These are phyloP conservation scores for Iris macrosiphon DNA, from an alignment of 106 monocot species.

Conservation along the genomic window DNA sequence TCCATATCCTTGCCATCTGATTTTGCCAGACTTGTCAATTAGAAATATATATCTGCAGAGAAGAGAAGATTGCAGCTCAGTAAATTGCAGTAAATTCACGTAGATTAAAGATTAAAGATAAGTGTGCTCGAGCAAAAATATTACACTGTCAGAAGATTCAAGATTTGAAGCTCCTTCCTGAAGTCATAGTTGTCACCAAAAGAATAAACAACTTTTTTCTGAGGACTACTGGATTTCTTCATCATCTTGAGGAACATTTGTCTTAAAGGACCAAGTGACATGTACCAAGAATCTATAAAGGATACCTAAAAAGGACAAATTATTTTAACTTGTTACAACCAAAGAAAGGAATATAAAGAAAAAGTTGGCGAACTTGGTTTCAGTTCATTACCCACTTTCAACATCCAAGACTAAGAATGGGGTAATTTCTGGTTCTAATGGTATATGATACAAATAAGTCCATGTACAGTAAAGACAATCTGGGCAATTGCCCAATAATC, in stretches of 20 bases:
- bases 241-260: constrained; percentile 56
- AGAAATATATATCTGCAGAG: constrained; percentile 81
- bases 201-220: constrained; percentile 52
- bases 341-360: too few species aligned
- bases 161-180: constrained; percentile 73
- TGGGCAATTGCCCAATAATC: too few species aligned
- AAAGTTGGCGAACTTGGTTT: too few species aligned
- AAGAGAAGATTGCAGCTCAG: not conserved
- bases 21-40: constrained; percentile 65
- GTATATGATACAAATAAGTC: too few species aligned
- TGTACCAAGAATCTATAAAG: constrained; percentile 76
- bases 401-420: too few species aligned
- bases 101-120: not conserved
- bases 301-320: constrained; percentile 52
- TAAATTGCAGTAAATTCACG: not conserved
- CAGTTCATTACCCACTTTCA: too few species aligned
- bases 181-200: constrained; percentile 95
- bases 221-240: constrained; percentile 55
- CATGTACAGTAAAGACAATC: too few species aligned
- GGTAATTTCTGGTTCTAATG: too few species aligned
- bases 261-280: constrained; percentile 56
- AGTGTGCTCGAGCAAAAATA: not conserved
- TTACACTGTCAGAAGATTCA: constrained; percentile 95
- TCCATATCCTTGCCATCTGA: constrained; percentile 97
- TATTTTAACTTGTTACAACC: not conserved